A percentile compares a stretch with the other conserved stretches of the same genome.
Evolutionary conservation across 768 basidiomycete species (phyloP).

Genomic region (Pleurotus ostreatus): DNA sequence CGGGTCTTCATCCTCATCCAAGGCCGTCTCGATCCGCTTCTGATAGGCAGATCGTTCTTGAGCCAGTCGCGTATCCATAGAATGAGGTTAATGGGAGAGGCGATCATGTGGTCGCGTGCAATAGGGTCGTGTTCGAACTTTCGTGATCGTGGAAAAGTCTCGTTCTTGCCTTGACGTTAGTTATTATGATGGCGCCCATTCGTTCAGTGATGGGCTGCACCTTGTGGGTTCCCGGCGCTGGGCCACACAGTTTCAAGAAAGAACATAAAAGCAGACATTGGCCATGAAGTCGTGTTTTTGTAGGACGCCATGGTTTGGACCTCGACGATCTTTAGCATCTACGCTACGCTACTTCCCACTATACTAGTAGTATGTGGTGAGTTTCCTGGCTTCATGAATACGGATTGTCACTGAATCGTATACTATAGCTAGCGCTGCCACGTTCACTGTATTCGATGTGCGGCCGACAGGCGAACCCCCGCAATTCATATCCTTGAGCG

Average conservation of each 20-base stretch:
- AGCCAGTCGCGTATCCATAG: background rate
- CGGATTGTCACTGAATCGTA: background rate
- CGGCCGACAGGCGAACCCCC: background rate
- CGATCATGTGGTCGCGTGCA: background rate
- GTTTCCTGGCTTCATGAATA: background rate
- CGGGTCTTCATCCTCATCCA: conserved; percentile 80
- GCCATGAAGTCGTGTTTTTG: too few relatives aligned
- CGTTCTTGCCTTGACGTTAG: too few relatives aligned
- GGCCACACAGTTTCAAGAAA: too few relatives aligned
- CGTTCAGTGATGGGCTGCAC: too few relatives aligned
- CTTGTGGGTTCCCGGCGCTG: too few relatives aligned
- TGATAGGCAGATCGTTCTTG: conserved; percentile 32
- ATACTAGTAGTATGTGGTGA: background rate
- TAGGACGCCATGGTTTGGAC: too few relatives aligned
- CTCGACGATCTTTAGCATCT: too few relatives aligned
- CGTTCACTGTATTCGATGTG: background rate
- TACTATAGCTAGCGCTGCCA: background rate
- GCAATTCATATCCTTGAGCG: background rate
- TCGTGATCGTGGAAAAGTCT: background rate
- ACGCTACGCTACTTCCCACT: too few relatives aligned
- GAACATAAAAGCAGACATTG: too few relatives aligned
- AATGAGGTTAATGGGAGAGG: background rate
- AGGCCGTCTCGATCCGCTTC: conserved; percentile 43
- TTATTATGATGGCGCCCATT: too few relatives aligned
- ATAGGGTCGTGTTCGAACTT: background rate